These are phyloP conservation scores for Ceratocystis cubensis DNA, from an alignment of 2,329 filamentous ascomycete species.

Conservation along the genomic window DNA sequence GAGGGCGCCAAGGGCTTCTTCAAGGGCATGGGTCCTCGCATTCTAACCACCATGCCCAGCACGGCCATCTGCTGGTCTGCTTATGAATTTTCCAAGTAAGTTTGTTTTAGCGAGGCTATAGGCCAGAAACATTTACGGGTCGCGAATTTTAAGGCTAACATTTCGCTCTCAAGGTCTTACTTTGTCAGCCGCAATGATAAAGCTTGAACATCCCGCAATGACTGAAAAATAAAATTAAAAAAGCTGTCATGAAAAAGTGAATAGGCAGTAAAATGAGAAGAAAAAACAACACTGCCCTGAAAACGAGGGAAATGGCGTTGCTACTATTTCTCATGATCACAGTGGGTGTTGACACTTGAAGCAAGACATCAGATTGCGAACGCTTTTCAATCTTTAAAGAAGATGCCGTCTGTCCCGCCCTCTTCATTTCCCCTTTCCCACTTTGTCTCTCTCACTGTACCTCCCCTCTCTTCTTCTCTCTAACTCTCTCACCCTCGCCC, in stretches of 20 bases:
- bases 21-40: constrained; percentile 77
- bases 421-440: too few species aligned
- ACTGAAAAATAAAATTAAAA: background rate
- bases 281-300: background rate
- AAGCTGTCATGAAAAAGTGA: background rate
- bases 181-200: constrained; percentile 44
- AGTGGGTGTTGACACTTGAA: background rate
- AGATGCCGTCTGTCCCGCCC: too few species aligned
- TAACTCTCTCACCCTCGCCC: background rate
- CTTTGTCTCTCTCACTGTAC: background rate
- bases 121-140: background rate
- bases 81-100: constrained; percentile 57
- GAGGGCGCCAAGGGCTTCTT: constrained; percentile 84
- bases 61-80: constrained; percentile 98
- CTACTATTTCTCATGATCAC: background rate
- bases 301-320: too few species aligned
- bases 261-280: background rate
- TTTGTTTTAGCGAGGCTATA: constrained; percentile 20
- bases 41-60: constrained; percentile 95
- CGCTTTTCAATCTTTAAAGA: too few species aligned
- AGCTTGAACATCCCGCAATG: constrained; percentile 24
- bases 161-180: constrained; percentile 37
- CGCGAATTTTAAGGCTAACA: constrained; percentile 12
- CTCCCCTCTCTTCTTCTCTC: background rate
- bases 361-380: background rate